phyloP scores from a whole-genome alignment of 2,329 filamentous ascomycete genomes.

The Basipetospora chlamydospora region DNA sequence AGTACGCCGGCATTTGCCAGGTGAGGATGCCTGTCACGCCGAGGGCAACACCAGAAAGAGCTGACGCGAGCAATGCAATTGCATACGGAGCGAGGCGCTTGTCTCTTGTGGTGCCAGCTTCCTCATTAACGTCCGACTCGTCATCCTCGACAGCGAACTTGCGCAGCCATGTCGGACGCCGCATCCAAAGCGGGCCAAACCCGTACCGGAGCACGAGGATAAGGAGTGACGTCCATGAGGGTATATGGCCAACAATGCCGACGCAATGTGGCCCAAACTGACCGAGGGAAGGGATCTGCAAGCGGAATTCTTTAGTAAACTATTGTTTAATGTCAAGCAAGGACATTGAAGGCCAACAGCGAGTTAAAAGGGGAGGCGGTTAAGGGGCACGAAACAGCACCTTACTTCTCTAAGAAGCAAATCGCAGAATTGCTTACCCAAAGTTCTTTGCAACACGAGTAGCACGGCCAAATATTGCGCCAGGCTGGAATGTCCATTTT shows the following conservation, averaged over 20 bases:
- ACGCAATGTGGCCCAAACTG: not conserved
- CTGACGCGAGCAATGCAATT: conserved; percentile 1
- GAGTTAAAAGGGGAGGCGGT: too few species aligned
- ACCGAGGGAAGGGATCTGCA: too few species aligned
- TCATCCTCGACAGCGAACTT: conserved; percentile 16
- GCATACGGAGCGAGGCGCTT: conserved; percentile 4
- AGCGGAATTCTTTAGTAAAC: too few species aligned
- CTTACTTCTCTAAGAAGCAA: too few species aligned
- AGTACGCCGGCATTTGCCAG: conserved; percentile 16
- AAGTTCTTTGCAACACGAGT: too few species aligned
- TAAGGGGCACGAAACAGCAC: too few species aligned
- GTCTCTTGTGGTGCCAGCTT: not conserved
- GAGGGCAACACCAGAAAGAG: not conserved
- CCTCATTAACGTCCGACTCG: not conserved
- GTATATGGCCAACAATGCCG: conserved; percentile 10
- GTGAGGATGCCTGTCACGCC: not conserved
- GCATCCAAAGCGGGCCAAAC: conserved; percentile 15
- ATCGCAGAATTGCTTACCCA: too few species aligned
- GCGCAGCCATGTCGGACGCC: conserved; percentile 19
- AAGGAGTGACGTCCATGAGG: conserved; percentile 15
- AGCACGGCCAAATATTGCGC: too few species aligned
- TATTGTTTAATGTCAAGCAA: too few species aligned
- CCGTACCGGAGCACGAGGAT: conserved; percentile 17
- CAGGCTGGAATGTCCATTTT: too few species aligned
- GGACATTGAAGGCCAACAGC: too few species aligned